Evolutionary conservation across 257 asterid species (phyloP).

Genomic region (Nicotiana obtusifolia): DNA sequence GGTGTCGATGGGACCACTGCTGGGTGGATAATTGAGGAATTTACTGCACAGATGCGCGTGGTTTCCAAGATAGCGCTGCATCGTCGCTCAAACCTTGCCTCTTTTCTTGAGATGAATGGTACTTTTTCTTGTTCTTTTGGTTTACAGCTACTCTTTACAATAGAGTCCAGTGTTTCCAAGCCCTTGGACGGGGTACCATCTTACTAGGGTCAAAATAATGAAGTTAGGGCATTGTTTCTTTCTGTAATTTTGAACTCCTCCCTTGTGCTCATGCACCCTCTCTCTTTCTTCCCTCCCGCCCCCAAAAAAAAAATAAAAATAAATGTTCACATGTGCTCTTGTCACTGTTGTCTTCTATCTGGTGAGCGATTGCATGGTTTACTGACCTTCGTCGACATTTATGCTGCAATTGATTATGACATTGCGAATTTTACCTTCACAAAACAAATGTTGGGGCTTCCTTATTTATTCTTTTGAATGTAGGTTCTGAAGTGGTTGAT

Average conservation of each 20-base stretch:
- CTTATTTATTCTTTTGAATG: conserved; percentile 17
- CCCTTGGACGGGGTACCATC: neutral
- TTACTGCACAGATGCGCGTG: conserved; percentile 92
- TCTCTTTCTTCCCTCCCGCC: too few species aligned
- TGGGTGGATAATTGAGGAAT: conserved; percentile 90
- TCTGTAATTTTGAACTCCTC: neutral
- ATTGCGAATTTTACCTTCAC: neutral
- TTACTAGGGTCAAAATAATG: neutral
- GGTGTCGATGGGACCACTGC: conserved; percentile 79
- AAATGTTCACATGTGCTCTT: neutral
- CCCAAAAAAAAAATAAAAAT: too few species aligned
- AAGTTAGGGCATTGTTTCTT: neutral
- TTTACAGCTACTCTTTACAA: neutral
- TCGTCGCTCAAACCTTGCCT: conserved; percentile 85
- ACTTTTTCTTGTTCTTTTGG: conserved; percentile 5
- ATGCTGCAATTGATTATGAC: neutral
- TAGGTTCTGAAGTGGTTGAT: conserved; percentile 89
- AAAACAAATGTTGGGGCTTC: neutral
- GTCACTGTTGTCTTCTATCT: neutral
- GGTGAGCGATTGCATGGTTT: neutral
- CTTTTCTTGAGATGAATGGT: conserved; percentile 84
- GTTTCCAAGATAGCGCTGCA: conserved; percentile 93
- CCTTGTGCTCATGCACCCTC: neutral
- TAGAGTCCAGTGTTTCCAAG: neutral
- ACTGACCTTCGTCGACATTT: neutral